phyloP scores from a whole-genome alignment of 805 yeast genomes.

The Hermanozyma aechmeae region DNA sequence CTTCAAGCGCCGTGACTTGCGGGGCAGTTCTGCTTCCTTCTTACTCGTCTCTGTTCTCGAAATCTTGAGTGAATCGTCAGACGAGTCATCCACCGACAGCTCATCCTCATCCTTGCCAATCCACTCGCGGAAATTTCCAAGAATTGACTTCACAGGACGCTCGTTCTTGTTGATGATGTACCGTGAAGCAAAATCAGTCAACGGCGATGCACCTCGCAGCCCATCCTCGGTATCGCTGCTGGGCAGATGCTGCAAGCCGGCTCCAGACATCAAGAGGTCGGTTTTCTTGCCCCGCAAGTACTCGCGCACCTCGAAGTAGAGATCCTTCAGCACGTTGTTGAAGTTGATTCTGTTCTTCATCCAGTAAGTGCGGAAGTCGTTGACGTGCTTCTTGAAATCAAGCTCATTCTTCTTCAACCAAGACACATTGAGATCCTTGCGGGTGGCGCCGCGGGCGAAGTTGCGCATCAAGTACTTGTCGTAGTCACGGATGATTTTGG shows the following conservation, averaged over 20 bases:
- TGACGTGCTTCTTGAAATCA: constrained; percentile 84
- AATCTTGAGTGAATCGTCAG: too few species aligned
- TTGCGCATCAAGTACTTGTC: constrained; percentile 95
- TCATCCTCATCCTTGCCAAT: too few species aligned
- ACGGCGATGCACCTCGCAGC: constrained; percentile 38
- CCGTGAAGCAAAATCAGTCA: constrained; percentile 57
- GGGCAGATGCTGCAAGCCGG: constrained; percentile 10
- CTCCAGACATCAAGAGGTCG: not conserved
- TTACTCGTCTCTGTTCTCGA: too few species aligned
- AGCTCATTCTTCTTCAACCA: constrained; percentile 97
- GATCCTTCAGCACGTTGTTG: constrained; percentile 68
- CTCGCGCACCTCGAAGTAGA: constrained; percentile 79
- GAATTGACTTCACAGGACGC: too few species aligned
- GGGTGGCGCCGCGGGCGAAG: constrained; percentile 94
- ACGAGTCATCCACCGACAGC: too few species aligned
- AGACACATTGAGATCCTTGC: constrained; percentile 91
- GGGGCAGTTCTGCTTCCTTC: too few species aligned
- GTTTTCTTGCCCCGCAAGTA: constrained; percentile 43
- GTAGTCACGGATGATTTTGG: constrained; percentile 89
- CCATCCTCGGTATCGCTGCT: constrained; percentile 21
- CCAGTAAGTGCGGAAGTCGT: constrained; percentile 81
- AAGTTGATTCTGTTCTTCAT: constrained; percentile 59
- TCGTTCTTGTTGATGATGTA: constrained; percentile 46
- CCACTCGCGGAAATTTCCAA: too few species aligned
- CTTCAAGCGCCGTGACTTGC: too few species aligned